These are phyloP conservation scores for Amphicarpaea edgeworthii DNA, from an alignment of 306 rosid genomes.

Conservation along the genomic window DNA sequence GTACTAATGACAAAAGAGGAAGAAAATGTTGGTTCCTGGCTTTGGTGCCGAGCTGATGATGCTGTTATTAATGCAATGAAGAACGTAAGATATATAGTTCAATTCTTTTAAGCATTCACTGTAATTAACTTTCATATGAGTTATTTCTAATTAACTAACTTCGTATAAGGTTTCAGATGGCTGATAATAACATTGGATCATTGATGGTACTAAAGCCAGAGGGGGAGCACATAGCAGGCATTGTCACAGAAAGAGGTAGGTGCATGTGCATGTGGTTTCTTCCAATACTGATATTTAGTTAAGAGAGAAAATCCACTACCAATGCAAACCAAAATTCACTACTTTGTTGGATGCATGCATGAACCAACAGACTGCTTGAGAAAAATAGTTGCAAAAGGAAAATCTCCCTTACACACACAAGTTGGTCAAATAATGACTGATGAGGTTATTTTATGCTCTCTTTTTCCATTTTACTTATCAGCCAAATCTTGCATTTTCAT, in stretches of 20 bases:
- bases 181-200: constrained; percentile 74
- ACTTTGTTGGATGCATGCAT: constrained; percentile 37
- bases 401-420: constrained; percentile 70
- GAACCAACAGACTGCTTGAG: constrained; percentile 65
- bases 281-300: background rate
- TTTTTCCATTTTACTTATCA: constrained; percentile 14
- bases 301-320: background rate
- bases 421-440: constrained; percentile 88
- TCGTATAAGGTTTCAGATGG: constrained; percentile 68
- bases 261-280: background rate
- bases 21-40: constrained; percentile 72
- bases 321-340: background rate
- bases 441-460: constrained; percentile 60
- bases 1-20: constrained; percentile 67
- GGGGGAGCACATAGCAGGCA: constrained; percentile 73
- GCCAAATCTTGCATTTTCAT: background rate
- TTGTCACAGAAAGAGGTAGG: constrained; percentile 94
- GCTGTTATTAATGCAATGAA: constrained; percentile 67
- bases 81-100: constrained; percentile 60
- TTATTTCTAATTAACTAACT: constrained; percentile 6
- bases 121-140: background rate
- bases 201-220: constrained; percentile 83
- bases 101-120: background rate
- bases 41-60: constrained; percentile 71
- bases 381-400: constrained; percentile 82